A percentile compares a stretch with the other conserved stretches of the same genome.
These are phyloP conservation scores for Fusarium metavorans DNA, from an alignment of 2,329 filamentous ascomycete genomes.

Conservation along the genomic window DNA sequence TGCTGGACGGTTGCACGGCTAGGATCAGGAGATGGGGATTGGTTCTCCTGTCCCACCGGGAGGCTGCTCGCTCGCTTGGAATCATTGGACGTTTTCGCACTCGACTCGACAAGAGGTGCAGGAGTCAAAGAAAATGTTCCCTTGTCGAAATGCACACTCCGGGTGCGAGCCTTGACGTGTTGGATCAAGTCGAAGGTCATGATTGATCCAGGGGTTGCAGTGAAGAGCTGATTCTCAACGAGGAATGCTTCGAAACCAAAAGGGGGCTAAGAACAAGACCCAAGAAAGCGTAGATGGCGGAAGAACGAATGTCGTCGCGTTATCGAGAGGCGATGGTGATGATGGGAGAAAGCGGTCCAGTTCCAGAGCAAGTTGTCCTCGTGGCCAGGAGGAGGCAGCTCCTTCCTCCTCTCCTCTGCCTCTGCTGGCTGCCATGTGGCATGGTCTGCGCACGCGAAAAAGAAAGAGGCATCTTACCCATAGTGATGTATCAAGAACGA, in stretches of 20 bases:
- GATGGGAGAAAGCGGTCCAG: constrained; percentile 30
- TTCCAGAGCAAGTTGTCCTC: constrained; percentile 30
- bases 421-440: constrained; percentile 42
- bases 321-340: constrained; percentile 47
- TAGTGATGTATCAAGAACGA: constrained; percentile 55
- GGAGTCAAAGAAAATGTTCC: constrained; percentile 26
- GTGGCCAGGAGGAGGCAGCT: constrained; percentile 31
- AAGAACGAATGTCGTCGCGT: constrained; percentile 52
- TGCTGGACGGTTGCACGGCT: constrained; percentile 44
- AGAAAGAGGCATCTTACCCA: constrained; percentile 56
- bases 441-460: constrained; percentile 35
- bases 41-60: constrained; percentile 32
- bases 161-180: constrained; percentile 59
- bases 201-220: constrained; percentile 44
- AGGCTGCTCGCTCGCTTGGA: constrained; percentile 52
- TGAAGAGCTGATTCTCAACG: constrained; percentile 35
- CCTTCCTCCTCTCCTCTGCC: constrained; percentile 40
- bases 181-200: constrained; percentile 59
- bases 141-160: constrained; percentile 63
- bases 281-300: constrained; percentile 61
- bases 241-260: constrained; percentile 48
- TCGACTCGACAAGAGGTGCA: constrained; percentile 25
- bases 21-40: constrained; percentile 1
- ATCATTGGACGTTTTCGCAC: constrained; percentile 25
- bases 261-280: constrained; percentile 52